A percentile compares a stretch with the other conserved stretches of the same genome.
Conservation (phyloP, 2,329 filamentous ascomycete species). For the Daldinia sp. region DNA sequence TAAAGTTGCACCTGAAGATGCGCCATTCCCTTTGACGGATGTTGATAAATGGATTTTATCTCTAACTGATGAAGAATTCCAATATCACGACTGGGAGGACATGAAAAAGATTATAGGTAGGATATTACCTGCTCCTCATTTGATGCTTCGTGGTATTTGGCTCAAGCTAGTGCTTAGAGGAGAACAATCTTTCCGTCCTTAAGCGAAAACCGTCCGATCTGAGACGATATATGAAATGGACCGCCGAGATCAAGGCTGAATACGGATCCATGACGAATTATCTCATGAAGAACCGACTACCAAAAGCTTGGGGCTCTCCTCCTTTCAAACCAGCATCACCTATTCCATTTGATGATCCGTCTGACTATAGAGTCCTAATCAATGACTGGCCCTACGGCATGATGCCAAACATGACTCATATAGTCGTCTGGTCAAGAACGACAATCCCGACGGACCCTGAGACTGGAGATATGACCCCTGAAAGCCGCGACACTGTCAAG, state of each 20-base stretch:
- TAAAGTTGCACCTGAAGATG: conserved; percentile 52
- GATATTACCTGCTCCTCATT: conserved; percentile 39
- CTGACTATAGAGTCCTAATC: conserved; percentile 76
- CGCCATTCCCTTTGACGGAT: conserved; percentile 70
- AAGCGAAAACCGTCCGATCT: conserved; percentile 85
- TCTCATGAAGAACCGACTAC: conserved; percentile 78
- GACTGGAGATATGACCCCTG: conserved; percentile 78
- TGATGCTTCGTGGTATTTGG: conserved; percentile 7
- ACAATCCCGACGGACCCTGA: conserved; percentile 76
- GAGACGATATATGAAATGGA: conserved; percentile 83
- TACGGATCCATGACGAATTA: conserved; percentile 87
- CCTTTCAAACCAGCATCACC: conserved; percentile 66
- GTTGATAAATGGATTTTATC: conserved; percentile 69
- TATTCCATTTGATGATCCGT: conserved; percentile 64
- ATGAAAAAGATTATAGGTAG: conserved; percentile 75
- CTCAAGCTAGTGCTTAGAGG: conserved; percentile 54
- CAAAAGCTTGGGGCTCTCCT: conserved; percentile 71
- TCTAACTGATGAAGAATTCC: conserved; percentile 77
- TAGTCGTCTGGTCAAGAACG: conserved; percentile 94
- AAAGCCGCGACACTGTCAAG: conserved; percentile 73
- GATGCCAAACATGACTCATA: conserved; percentile 74
- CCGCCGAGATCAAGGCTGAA: conserved; percentile 73
- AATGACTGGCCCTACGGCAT: conserved; percentile 98
- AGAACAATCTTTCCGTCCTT: conserved; percentile 77
- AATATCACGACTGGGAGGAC: conserved; percentile 78